These are phyloP conservation scores for Alternaria gaisen DNA, from an alignment of 2,329 filamentous ascomycete genomes.

Conservation along the genomic window DNA sequence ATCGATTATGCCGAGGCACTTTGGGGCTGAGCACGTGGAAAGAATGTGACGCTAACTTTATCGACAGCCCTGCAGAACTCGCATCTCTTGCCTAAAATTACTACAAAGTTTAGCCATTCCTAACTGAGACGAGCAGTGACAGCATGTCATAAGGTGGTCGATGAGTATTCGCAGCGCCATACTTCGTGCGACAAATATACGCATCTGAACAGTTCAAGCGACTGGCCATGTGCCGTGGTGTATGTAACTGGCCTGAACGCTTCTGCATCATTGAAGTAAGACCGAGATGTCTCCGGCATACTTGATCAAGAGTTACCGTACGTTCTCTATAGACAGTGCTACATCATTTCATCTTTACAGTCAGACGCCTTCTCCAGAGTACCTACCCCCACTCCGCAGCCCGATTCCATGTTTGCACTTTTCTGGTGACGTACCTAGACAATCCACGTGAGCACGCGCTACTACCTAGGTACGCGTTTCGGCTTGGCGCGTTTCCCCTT, in stretches of 20 bases:
- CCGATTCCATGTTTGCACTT: not conserved
- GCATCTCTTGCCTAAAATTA: slow-evolving; percentile 14
- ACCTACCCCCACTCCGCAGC: not conserved
- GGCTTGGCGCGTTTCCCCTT: not conserved
- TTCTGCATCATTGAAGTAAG: not conserved
- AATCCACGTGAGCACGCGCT: slow-evolving; percentile 3
- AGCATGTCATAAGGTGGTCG: not conserved
- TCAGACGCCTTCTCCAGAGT: not conserved
- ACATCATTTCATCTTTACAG: not conserved
- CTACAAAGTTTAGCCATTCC: not conserved
- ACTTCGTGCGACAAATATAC: not conserved
- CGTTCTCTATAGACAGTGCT: not conserved
- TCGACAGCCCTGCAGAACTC: not conserved
- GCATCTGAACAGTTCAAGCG: not conserved
- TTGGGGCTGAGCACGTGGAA: slow-evolving; percentile 25
- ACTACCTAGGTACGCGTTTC: not conserved
- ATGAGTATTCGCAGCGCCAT: not conserved
- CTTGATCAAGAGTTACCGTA: not conserved
- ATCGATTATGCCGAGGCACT: slow-evolving; percentile 27
- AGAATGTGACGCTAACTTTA: not conserved
- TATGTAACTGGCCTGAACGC: not conserved
- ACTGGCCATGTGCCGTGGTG: not conserved
- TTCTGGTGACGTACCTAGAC: not conserved
- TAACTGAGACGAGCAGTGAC: not conserved
- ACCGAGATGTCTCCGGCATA: not conserved